phyloP scores from a whole-genome alignment of 2,329 filamentous ascomycete species.

The Ustilaginoidea virens region DNA sequence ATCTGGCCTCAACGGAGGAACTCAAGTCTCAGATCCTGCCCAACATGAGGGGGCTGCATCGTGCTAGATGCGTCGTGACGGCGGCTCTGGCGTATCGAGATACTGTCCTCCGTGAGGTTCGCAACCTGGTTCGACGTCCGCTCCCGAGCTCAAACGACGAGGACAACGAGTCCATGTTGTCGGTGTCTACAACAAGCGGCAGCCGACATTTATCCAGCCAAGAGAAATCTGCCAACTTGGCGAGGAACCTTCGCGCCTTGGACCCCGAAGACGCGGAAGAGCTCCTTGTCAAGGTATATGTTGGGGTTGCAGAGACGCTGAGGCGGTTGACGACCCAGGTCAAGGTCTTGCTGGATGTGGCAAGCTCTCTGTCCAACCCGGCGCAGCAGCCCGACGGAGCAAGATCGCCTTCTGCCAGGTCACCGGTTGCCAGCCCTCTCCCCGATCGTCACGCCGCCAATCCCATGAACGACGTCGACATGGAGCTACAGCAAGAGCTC shows the following conservation, averaged over 20 bases:
- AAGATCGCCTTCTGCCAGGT: conserved; percentile 32
- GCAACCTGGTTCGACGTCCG: conserved; percentile 66
- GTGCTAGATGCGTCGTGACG: conserved; percentile 62
- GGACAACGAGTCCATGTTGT: conserved; percentile 80
- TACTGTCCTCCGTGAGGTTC: conserved; percentile 70
- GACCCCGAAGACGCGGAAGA: conserved; percentile 75
- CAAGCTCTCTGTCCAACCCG: conserved; percentile 49
- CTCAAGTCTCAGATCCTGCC: conserved; percentile 56
- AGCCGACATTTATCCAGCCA: conserved; percentile 59
- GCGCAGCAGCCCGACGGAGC: conserved; percentile 20
- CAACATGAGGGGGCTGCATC: conserved; percentile 63
- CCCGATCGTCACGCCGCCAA: conserved; percentile 14
- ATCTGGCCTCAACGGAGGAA: conserved; percentile 56
- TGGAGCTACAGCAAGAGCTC: conserved; percentile 55
- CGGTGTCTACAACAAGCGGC: conserved; percentile 59
- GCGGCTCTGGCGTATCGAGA: conserved; percentile 80
- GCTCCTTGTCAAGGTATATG: conserved; percentile 69
- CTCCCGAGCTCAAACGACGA: conserved; percentile 90
- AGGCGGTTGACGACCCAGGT: conserved; percentile 77
- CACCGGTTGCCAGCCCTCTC: conserved; percentile 36
- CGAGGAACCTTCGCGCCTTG: conserved; percentile 72
- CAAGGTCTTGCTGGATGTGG: conserved; percentile 88
- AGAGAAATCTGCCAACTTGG: conserved; percentile 78
- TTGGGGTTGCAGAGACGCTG: conserved; percentile 73
- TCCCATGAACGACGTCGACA: conserved; percentile 11